Percentiles rank a stretch among this genome's conserved stretches.
phyloP scores from a whole-genome alignment of 371 early-diverging fungal genomes.

The Thermomucor indicae-seudaticae region DNA sequence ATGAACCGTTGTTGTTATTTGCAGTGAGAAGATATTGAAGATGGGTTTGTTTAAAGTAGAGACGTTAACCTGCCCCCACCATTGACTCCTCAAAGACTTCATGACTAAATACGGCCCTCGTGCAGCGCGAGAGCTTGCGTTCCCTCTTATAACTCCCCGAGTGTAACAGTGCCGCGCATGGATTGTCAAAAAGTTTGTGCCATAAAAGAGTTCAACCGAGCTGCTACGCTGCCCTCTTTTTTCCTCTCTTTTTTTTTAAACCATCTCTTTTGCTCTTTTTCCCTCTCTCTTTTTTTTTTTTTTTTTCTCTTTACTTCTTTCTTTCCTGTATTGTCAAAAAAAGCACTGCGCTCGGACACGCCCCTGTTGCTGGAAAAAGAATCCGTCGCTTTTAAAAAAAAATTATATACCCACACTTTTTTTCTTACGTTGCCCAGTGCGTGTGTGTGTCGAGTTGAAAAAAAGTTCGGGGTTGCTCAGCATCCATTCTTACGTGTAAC shows the following conservation, averaged over 20 bases:
- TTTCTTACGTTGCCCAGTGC: not conserved
- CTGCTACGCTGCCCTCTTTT: constrained; percentile 11
- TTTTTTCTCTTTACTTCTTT: constrained; percentile 8
- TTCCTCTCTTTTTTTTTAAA: constrained; percentile 7
- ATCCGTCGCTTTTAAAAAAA: not conserved
- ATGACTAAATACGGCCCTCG: constrained; percentile 18
- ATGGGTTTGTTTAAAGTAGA: constrained; percentile 1
- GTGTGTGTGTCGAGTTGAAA: too few relatives aligned
- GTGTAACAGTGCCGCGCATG: constrained; percentile 5
- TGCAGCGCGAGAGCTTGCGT: not conserved
- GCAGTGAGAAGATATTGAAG: not conserved
- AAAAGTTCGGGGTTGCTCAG: too few relatives aligned
- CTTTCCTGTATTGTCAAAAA: too few relatives aligned
- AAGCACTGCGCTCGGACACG: too few relatives aligned
- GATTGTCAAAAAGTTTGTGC: constrained; percentile 12
- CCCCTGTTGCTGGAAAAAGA: too few relatives aligned
- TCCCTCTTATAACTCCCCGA: not conserved
- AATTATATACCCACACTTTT: not conserved
- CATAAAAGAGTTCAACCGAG: constrained; percentile 1
- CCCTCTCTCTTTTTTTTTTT: constrained; percentile 3
- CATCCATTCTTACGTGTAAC: too few relatives aligned
- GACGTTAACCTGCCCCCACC: constrained; percentile 29
- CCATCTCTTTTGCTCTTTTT: constrained; percentile 2
- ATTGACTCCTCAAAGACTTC: constrained; percentile 35
- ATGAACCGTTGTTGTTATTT: not conserved